A percentile compares a stretch with the other conserved stretches of the same genome.
Conservation (phyloP, 2,329 filamentous ascomycete genomes). For the Metarhizium guizhouense region DNA sequence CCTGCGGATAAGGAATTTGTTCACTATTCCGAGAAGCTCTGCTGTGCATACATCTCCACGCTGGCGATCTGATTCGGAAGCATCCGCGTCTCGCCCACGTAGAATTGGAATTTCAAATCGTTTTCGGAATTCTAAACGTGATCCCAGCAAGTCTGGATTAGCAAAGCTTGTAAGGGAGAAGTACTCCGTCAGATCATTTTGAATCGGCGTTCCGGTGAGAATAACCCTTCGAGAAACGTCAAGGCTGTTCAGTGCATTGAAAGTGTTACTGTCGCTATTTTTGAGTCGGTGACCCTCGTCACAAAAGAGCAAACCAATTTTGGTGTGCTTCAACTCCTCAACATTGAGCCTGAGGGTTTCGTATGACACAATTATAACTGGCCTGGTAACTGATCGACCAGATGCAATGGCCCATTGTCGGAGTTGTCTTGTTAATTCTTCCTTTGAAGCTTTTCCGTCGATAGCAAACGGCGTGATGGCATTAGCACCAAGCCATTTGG, state of each 20-base stretch:
- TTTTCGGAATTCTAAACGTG: slow-evolving; percentile 84
- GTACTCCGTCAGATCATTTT: slow-evolving; percentile 97
- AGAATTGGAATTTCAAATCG: slow-evolving; percentile 89
- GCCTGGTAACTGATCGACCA: slow-evolving; percentile 80
- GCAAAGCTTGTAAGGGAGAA: slow-evolving; percentile 94
- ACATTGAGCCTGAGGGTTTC: slow-evolving; percentile 89
- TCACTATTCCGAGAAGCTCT: slow-evolving; percentile 77
- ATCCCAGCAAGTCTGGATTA: slow-evolving; percentile 86
- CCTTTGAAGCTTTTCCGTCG: slow-evolving; percentile 91
- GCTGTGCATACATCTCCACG: slow-evolving; percentile 75
- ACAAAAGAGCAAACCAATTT: slow-evolving; percentile 87
- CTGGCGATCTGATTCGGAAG: slow-evolving; percentile 71
- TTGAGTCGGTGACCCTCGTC: slow-evolving; percentile 96
- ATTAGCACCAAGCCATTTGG: slow-evolving; percentile 92
- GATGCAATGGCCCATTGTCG: slow-evolving; percentile 91
- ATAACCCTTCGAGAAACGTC: slow-evolving; percentile 91
- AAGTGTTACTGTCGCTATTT: slow-evolving; percentile 93
- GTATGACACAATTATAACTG: slow-evolving; percentile 95
- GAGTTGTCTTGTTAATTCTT: slow-evolving; percentile 81
- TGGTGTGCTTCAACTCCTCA: slow-evolving; percentile 79
- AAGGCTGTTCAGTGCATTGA: slow-evolving; percentile 78
- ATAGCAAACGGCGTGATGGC: slow-evolving; percentile 91
- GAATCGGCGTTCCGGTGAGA: slow-evolving; percentile 91
- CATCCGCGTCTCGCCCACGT: slow-evolving; percentile 81
- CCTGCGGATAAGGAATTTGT: slow-evolving; percentile 96